These are phyloP conservation scores for Daldinia sp. DNA, from an alignment of 2,329 filamentous ascomycete species.

Conservation along the genomic window DNA sequence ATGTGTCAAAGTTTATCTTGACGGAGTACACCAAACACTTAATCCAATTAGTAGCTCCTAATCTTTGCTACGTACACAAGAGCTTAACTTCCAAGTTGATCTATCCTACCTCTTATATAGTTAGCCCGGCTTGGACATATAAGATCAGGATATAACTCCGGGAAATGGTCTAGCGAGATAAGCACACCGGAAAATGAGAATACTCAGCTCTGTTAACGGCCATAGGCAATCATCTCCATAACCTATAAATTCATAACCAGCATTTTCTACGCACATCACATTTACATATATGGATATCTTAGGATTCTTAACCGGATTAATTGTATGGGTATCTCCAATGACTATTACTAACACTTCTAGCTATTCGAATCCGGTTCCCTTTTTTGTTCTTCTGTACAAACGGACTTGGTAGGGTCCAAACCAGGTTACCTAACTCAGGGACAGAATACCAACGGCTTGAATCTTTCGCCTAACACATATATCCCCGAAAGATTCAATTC, in stretches of 20 bases:
- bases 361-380: conserved; percentile 11
- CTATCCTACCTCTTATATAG: no score
- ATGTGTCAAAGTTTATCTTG: background rate
- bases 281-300: background rate
- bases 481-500: background rate
- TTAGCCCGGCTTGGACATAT: no score
- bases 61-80: background rate
- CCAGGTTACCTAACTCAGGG: background rate
- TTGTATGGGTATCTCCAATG: conserved; percentile 36
- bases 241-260: no score
- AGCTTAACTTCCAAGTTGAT: no score
- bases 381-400: background rate
- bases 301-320: conserved; percentile 6
- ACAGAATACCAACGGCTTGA: background rate
- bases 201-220: no score
- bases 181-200: no score
- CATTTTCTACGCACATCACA: background rate
- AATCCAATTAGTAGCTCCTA: no score
- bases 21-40: background rate
- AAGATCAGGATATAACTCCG: no score
- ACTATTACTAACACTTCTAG: conserved; percentile 9
- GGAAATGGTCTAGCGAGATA: no score
- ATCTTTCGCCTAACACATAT: background rate
- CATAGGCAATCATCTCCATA: no score
- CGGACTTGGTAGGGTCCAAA: background rate